Evolutionary conservation across 2,329 filamentous ascomycete genomes (phyloP), one percentile per base, ranked within the genome.

Genomic region (Botrytis elliptica): DNA sequence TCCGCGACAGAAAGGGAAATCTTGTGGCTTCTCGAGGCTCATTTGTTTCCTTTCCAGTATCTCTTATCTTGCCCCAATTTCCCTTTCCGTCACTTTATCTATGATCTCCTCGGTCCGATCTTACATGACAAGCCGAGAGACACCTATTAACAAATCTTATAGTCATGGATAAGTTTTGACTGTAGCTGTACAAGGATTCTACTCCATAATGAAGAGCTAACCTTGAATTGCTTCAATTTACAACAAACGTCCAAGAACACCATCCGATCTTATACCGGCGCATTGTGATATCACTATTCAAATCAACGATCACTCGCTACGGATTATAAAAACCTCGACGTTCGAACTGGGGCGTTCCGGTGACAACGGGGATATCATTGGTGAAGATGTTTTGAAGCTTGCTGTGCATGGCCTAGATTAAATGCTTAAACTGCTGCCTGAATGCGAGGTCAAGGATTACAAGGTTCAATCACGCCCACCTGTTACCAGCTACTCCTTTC

Each of bases 381-480:
- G 70, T 44, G 29, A 67, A 46, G 40, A 18, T 40, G 16, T 20
- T 42, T 22, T 59, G 38, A 60, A 60, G 55, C 20, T 65, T 44
- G n/a, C 55, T 36, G 10, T 63, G 59, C 57, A 62, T 20, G 55
- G 40, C 68, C 68, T 65, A 38, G 62, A 64, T 63, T 71, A 25
- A 67, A 67, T 55, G 49, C 38, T 72, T 72, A 72, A 69, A 68
- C 71, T 72, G 71, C 63, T 72, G 71, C 71, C 71, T 72, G 71
- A 72, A 68, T 57, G 63, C 71, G 46, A 68, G 71, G 63, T 40
- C 71, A 60, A 67, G 71, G 63, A 36, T 67, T 67, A 57, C 70
- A 59, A 71, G 36, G 46, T 55, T 46, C 44, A 36, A 65, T 55
- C 49, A 68, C 71, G 63, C 71, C 71, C 63, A 69, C 22, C 63